These are phyloP conservation scores for Silene conica DNA, from an alignment of 148 eudicot species.

Conservation along the genomic window DNA sequence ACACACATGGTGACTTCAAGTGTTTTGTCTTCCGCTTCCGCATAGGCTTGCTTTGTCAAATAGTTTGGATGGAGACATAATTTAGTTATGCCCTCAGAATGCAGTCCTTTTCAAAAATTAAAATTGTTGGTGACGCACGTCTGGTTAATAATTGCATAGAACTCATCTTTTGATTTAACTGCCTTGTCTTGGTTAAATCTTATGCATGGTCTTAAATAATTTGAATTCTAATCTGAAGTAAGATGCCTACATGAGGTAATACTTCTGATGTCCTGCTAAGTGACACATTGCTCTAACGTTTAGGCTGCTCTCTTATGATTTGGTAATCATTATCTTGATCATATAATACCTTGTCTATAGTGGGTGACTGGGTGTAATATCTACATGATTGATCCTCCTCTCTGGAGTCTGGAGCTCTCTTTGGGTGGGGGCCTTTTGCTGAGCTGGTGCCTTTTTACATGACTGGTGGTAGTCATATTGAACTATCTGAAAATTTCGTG, in stretches of 20 bases:
- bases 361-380: not conserved
- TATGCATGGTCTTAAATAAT: not conserved
- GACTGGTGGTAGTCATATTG: not conserved
- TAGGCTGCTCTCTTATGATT: not conserved
- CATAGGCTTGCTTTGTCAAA: too few species aligned
- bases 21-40: too few species aligned
- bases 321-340: not conserved
- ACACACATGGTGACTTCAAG: too few species aligned
- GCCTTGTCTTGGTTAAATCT: not conserved
- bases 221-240: not conserved
- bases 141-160: too few species aligned
- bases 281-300: not conserved
- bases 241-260: not conserved
- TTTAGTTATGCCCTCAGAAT: too few species aligned
- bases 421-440: constrained; percentile 1
- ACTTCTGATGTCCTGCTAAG: not conserved
- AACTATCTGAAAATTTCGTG: not conserved
- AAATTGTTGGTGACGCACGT: too few species aligned
- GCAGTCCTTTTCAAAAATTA: too few species aligned
- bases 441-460: not conserved
- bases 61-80: too few species aligned
- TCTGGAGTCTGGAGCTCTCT: not conserved
- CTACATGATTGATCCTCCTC: constrained; percentile 1
- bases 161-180: not conserved
- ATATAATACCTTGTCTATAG: not conserved